Evolutionary conservation across 129 eudicot genomes (phyloP).

Genomic region (Sambucus nigra): DNA sequence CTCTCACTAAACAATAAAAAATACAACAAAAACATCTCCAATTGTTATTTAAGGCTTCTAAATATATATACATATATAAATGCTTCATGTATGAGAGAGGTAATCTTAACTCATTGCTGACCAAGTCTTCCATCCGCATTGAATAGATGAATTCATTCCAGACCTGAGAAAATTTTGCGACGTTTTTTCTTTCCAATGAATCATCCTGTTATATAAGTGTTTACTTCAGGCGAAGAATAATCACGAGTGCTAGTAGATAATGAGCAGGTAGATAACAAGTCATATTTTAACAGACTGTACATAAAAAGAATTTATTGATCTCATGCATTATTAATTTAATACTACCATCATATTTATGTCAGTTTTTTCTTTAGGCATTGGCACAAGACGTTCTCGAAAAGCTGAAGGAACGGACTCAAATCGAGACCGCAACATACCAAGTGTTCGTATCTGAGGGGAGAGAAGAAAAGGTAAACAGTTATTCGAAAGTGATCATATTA

Average conservation of each 20-base stretch:
- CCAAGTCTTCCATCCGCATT: conserved; percentile 84
- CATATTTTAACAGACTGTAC: background rate
- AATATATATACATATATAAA: background rate
- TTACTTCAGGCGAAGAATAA: conserved; percentile 10
- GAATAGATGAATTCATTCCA: conserved; percentile 97
- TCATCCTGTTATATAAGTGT: conserved; percentile 41
- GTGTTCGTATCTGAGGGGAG: conserved; percentile 79
- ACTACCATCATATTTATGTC: conserved; percentile 40
- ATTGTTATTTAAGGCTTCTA: background rate
- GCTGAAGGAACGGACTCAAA: conserved; percentile 88
- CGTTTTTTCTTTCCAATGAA: conserved; percentile 46
- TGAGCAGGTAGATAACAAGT: background rate
- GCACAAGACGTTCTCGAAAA: conserved; percentile 84
- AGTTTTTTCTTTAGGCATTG: conserved; percentile 38
- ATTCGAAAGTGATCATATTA: conserved; percentile 11
- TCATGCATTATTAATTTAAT: background rate
- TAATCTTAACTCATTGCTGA: conserved; percentile 62
- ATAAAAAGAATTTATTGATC: background rate
- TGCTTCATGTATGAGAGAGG: conserved; percentile 8
- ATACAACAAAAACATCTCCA: background rate
- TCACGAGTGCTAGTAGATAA: background rate
- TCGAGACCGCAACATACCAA: conserved; percentile 96
- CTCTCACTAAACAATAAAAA: conserved; percentile 48
- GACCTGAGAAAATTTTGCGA: conserved; percentile 94
- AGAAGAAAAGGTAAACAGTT: conserved; percentile 10